These are phyloP conservation scores for Diutina scorzettiae DNA, from an alignment of 1,139 yeast genomes.

Conservation along the genomic window DNA sequence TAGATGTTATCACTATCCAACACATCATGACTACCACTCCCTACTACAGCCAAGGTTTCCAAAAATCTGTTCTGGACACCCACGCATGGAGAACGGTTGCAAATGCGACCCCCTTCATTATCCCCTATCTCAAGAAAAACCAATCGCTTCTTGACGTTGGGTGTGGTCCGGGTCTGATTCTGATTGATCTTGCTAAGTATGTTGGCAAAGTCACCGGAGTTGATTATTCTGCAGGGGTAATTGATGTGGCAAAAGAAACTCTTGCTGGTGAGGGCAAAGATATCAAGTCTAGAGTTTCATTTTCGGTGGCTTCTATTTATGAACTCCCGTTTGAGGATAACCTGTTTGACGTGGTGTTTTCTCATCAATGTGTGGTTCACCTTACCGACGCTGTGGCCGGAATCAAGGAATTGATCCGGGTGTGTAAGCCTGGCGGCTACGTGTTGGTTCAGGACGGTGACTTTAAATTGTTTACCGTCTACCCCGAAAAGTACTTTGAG, in stretches of 20 bases:
- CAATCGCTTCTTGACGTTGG: constrained; percentile 27
- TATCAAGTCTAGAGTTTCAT: constrained; percentile 11
- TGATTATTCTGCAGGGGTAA: constrained; percentile 20
- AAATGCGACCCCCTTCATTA: constrained; percentile 18
- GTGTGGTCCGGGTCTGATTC: constrained; percentile 31
- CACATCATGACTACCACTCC: too few species aligned
- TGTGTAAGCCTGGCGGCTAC: constrained; percentile 9
- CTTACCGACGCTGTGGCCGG: constrained; percentile 17
- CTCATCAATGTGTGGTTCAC: constrained; percentile 29
- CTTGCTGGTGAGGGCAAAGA: constrained; percentile 10
- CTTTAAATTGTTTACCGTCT: constrained; percentile 11
- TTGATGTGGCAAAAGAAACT: constrained; percentile 16
- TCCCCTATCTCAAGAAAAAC: constrained; percentile 17
- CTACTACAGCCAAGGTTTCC: constrained; percentile 16
- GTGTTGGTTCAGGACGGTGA: constrained; percentile 24
- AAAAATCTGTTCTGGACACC: constrained; percentile 15
- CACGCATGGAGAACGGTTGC: constrained; percentile 21
- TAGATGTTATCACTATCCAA: too few species aligned
- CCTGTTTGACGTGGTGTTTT: constrained; percentile 25
- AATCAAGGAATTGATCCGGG: constrained; percentile 9
- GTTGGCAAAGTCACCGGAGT: constrained; percentile 22
- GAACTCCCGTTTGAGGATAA: constrained; percentile 22
- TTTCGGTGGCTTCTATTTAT: constrained; percentile 20
- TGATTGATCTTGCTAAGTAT: constrained; percentile 22
- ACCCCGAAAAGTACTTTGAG: constrained; percentile 13